phyloP scores from a whole-genome alignment of 306 rosid genomes.

The Vigna mungo region DNA sequence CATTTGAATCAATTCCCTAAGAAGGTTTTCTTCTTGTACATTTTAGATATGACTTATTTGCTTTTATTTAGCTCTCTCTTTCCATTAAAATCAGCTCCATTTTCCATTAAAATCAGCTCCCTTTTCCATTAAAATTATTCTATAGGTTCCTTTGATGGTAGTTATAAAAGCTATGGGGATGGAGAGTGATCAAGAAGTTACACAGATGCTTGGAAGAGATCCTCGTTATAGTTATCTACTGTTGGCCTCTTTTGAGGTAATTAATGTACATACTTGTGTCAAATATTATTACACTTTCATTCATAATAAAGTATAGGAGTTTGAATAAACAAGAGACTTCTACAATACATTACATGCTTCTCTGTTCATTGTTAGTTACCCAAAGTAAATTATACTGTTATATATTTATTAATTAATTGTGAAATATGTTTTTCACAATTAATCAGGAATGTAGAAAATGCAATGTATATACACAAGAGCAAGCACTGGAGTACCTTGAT shows the following conservation, averaged over 20 bases:
- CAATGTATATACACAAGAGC: conserved; percentile 64
- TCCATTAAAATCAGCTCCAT: background rate
- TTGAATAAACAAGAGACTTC: conserved; percentile 10
- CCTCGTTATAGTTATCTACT: conserved; percentile 77
- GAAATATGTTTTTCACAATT: conserved; percentile 45
- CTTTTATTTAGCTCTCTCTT: conserved; percentile 19
- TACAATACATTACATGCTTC: conserved; percentile 9
- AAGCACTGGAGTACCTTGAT: conserved; percentile 80
- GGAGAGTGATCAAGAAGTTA: conserved; percentile 87
- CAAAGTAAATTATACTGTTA: conserved; percentile 9
- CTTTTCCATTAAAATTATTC: conserved; percentile 8
- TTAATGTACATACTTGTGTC: conserved; percentile 11
- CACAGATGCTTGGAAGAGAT: conserved; percentile 93
- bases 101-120: conserved; percentile 15
- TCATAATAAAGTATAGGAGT: background rate
- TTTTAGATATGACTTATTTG: conserved; percentile 33
- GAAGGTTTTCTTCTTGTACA: conserved; percentile 55
- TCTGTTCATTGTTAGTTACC: conserved; percentile 20
- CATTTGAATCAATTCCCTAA: conserved; percentile 69
- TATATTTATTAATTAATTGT: conserved; percentile 25
- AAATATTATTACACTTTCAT: conserved; percentile 21
- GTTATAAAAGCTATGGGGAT: conserved; percentile 97
- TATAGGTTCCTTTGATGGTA: conserved; percentile 55
- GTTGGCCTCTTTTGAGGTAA: conserved; percentile 87
- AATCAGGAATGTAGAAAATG: conserved; percentile 79